phyloP scores from a whole-genome alignment of 352 stramenopile genomes.

The Phytophthora crassamura region DNA sequence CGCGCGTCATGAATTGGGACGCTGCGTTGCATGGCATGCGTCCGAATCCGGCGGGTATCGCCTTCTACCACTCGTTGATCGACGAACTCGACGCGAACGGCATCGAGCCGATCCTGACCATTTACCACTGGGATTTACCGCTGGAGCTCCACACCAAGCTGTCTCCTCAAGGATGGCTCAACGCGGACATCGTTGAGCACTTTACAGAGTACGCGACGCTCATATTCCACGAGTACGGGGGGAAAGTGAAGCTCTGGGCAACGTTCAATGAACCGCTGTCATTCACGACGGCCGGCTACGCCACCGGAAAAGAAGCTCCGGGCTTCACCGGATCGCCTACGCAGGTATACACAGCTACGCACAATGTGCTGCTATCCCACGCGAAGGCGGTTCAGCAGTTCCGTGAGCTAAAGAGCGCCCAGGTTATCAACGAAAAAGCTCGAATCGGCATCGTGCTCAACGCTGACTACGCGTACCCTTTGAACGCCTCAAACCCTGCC shows the following conservation, averaged over 20 bases:
- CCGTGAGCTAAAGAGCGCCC: constrained; percentile 35
- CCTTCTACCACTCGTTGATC: constrained; percentile 93
- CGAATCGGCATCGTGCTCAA: constrained; percentile 92
- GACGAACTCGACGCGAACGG: constrained; percentile 69
- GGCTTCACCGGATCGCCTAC: constrained; percentile 38
- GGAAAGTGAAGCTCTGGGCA: constrained; percentile 91
- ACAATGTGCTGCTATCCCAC: constrained; percentile 92
- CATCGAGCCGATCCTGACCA: constrained; percentile 90
- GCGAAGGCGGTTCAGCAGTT: constrained; percentile 85
- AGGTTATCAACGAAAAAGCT: constrained; percentile 44
- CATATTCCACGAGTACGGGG: constrained; percentile 90
- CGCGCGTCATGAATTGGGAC: constrained; percentile 88
- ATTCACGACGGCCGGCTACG: constrained; percentile 83
- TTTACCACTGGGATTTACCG: constrained; percentile 97
- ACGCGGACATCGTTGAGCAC: constrained; percentile 53
- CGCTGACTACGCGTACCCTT: constrained; percentile 75
- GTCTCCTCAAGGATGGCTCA: constrained; percentile 59
- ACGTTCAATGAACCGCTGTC: constrained; percentile 94
- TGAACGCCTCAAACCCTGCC: constrained; percentile 63
- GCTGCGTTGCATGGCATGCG: constrained; percentile 55
- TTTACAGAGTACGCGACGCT: constrained; percentile 89
- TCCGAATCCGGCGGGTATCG: constrained; percentile 84
- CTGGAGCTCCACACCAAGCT: constrained; percentile 71
- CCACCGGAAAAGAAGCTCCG: constrained; percentile 55
- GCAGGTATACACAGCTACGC: constrained; percentile 54